phyloP scores from a whole-genome alignment of 495 filamentous ascomycete genomes.

The Neurospora sublineolata region DNA sequence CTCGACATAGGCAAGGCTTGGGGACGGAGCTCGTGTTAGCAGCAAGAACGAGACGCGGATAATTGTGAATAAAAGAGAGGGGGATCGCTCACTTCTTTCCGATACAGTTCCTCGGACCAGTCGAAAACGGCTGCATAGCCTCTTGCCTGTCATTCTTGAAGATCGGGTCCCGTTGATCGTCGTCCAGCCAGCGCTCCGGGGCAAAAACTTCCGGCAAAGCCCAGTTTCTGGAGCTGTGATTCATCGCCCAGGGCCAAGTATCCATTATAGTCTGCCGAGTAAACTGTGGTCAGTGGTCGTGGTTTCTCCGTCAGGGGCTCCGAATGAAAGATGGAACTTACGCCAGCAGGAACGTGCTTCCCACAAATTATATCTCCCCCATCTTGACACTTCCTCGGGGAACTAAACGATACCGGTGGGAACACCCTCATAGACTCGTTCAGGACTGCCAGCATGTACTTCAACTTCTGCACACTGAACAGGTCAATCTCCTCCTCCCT shows the following conservation, averaged over 20 bases:
- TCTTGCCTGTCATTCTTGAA: constrained; percentile 33
- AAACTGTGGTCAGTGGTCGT: no score
- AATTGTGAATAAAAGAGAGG: no score
- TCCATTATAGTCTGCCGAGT: no score
- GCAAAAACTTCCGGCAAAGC: constrained; percentile 32
- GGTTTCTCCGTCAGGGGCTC: no score
- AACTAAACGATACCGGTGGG: constrained; percentile 37
- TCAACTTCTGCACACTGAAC: constrained; percentile 26
- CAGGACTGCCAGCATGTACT: constrained; percentile 45
- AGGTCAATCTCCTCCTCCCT: constrained; percentile 37
- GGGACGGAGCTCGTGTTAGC: no score
- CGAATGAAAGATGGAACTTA: constrained; percentile 22
- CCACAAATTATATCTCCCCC: constrained; percentile 38
- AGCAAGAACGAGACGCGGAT: no score
- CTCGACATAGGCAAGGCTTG: constrained; percentile 24
- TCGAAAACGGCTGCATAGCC: constrained; percentile 33
- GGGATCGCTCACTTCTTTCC: constrained; percentile 27
- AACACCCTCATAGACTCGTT: constrained; percentile 46
- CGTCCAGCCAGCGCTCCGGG: constrained; percentile 40
- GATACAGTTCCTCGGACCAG: constrained; percentile 38
- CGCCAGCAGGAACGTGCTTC: constrained; percentile 26
- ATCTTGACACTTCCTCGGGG: constrained; percentile 29
- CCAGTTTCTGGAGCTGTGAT: constrained; percentile 35
- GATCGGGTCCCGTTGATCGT: constrained; percentile 18
- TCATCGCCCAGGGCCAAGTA: constrained; percentile 32